phyloP scores from a whole-genome alignment of 2,329 filamentous ascomycete species.

The Xylaria polymorpha region DNA sequence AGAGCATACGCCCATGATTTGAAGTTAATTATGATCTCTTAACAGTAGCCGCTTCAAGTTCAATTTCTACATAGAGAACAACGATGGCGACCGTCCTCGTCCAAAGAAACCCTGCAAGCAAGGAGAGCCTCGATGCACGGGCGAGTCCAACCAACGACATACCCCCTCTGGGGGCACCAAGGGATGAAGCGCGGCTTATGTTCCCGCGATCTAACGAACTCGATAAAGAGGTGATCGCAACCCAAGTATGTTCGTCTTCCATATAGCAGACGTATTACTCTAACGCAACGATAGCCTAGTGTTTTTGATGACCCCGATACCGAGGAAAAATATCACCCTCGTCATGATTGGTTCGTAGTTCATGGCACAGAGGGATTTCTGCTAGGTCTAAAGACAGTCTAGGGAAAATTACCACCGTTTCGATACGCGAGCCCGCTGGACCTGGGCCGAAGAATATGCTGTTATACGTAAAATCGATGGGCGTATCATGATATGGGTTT shows the following conservation, averaged over 20 bases:
- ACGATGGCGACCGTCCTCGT: slow-evolving; percentile 43
- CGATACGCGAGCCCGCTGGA: slow-evolving; percentile 50
- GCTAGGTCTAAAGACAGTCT: background rate
- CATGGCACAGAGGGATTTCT: slow-evolving; percentile 55
- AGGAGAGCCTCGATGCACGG: slow-evolving; percentile 38
- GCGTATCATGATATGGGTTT: slow-evolving; percentile 59
- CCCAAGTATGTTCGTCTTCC: slow-evolving; percentile 38
- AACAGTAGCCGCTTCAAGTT: background rate
- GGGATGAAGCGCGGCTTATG: slow-evolving; percentile 49
- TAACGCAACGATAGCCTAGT: slow-evolving; percentile 50
- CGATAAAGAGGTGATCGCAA: slow-evolving; percentile 43
- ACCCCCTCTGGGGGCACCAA: slow-evolving; percentile 43
- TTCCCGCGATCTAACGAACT: slow-evolving; percentile 46
- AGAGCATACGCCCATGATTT: background rate
- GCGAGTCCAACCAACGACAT: slow-evolving; percentile 39
- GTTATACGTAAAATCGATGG: slow-evolving; percentile 49
- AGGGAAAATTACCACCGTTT: slow-evolving; percentile 46
- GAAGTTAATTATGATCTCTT: background rate
- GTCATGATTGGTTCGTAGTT: slow-evolving; percentile 46
- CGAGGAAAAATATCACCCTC: slow-evolving; percentile 53
- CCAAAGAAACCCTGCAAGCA: slow-evolving; percentile 25
- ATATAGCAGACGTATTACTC: slow-evolving; percentile 1
- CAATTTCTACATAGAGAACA: background rate
- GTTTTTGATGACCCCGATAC: slow-evolving; percentile 59
- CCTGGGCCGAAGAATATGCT: slow-evolving; percentile 49